Base-by-base conservation (phyloP, 1,284 basidiomycete genomes). In the Wolfiporia cocos region DNA sequence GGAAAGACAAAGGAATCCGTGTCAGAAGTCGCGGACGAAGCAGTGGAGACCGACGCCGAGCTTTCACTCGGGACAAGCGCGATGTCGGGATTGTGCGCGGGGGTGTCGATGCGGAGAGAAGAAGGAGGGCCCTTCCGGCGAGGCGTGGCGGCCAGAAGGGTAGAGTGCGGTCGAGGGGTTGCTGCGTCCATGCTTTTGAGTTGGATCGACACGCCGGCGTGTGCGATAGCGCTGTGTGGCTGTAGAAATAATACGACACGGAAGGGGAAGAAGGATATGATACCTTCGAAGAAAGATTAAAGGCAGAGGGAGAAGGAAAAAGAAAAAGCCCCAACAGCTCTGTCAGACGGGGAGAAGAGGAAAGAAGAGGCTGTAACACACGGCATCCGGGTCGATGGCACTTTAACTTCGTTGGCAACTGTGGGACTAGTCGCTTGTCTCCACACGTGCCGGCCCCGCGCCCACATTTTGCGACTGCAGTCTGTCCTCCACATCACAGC, bases 91-190 rank as follows among this genome's bases (percentile, higher is more conserved):
- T 60, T 62, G 42, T 68, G 66, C 39, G 64, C 57, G 51, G 77
- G 73, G 44, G 77, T 71, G 55, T 74, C 61, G 57, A 82, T 78
- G 65, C 73, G 74, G 53, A 83, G 75, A 52, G 71, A 65, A 51
- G 77, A 59, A 55, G 76, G 72, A 20, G 78, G 71, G 40, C 71
- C 73, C 61, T 69, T 73, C 63, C 65, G 78, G 67, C 73, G 71
- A 56, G 69, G 67, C 63, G 51, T 49, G 41, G 52, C 48, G 23
- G 52, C 45, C 33, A 49, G 52, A 39, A 55, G 53, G 47, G 61
- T 45, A 34, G 53, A 56, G 40, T 50, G 53, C 37, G 57, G 53
- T 49, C 57, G 57, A 53, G 58, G 60, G 42, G 55, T 57, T 49
- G 62, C 61, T 54, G 57, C 47, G 56, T 66, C 64, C 62, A 65